A percentile compares a stretch with the other conserved stretches of the same genome.
These are phyloP conservation scores for Eucalyptus curtisii DNA, from an alignment of 345 rosid genomes.

Conservation along the genomic window DNA sequence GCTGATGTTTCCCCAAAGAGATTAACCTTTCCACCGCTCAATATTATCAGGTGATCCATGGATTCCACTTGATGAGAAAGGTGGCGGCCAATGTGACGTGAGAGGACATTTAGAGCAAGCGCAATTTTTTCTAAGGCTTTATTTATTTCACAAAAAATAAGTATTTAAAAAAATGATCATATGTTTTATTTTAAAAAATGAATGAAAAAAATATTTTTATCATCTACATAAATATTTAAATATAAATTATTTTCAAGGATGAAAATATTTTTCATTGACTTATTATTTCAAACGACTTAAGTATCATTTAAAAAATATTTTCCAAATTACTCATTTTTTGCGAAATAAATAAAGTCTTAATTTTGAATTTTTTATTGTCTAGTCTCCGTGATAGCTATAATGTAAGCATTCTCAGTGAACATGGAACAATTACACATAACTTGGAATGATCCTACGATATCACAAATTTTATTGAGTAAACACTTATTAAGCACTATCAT, in stretches of 20 bases:
- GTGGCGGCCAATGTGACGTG: background rate
- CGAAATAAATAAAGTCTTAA: too few relatives aligned
- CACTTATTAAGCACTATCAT: background rate
- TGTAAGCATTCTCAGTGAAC: background rate
- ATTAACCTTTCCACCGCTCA: background rate
- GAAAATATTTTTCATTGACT: too few relatives aligned
- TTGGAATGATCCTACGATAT: background rate
- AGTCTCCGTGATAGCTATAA: background rate
- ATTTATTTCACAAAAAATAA: too few relatives aligned
- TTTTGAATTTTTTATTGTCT: background rate
- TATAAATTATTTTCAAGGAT: fast-evolving
- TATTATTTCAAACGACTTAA: too few relatives aligned
- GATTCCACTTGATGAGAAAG: background rate
- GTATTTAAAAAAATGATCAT: too few relatives aligned
- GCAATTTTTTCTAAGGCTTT: too few relatives aligned
- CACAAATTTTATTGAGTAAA: background rate
- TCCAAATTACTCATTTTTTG: too few relatives aligned
- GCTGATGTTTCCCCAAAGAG: background rate
- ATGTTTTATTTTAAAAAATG: too few relatives aligned
- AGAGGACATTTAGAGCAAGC: background rate
- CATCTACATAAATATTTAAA: too few relatives aligned
- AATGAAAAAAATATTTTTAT: too few relatives aligned
- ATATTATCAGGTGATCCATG: background rate
- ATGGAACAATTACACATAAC: background rate
- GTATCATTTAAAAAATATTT: too few relatives aligned